phyloP scores from a whole-genome alignment of 2,329 filamentous ascomycete genomes.

The Periglandula ipomoeae region DNA sequence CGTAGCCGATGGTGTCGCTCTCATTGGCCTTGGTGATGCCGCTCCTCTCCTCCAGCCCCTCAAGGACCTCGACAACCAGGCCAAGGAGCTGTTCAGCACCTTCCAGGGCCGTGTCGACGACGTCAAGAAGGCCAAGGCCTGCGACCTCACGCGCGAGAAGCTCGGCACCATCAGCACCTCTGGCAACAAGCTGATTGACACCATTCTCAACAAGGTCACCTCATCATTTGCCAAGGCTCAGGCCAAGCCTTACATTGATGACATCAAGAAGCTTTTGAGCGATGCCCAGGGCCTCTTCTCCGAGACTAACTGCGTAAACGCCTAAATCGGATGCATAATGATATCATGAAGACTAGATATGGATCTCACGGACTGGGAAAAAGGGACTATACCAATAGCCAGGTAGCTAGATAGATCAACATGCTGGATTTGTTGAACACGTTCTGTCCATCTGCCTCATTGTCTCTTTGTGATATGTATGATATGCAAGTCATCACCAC shows the following conservation, averaged over 20 bases:
- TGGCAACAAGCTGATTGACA: not conserved
- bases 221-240: not conserved
- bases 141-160: not conserved
- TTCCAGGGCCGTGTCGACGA: not conserved
- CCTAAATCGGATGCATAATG: no score
- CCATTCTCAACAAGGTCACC: conserved; percentile 1
- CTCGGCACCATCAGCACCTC: not conserved
- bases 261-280: not conserved
- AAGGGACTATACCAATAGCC: no score
- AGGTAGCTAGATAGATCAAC: not conserved
- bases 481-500: no score
- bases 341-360: no score
- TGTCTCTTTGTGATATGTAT: no score
- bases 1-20: not conserved
- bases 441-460: no score
- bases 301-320: not conserved
- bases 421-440: not conserved
- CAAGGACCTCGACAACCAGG: not conserved
- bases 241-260: not conserved
- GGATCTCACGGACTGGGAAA: no score
- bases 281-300: not conserved
- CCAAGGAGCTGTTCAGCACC: not conserved
- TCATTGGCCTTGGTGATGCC: not conserved
- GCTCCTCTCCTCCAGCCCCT: not conserved
- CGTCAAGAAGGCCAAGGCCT: not conserved